phyloP scores from a whole-genome alignment of 305 asterid species.

The Salvia sclarea region DNA sequence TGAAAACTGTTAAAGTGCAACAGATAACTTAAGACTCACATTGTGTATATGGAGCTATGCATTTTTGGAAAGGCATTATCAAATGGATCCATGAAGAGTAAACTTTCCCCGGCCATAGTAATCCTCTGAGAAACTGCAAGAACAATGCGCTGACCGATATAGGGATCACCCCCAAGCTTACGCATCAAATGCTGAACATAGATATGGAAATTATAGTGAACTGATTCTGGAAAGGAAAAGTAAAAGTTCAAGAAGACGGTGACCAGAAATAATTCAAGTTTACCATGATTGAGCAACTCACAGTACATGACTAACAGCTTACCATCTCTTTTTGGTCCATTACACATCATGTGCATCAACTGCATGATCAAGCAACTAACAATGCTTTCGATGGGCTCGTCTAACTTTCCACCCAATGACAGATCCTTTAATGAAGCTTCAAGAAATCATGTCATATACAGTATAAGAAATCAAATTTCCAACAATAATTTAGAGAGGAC shows the following conservation, averaged over 20 bases:
- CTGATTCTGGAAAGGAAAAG: conserved; percentile 46
- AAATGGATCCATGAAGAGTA: conserved; percentile 90
- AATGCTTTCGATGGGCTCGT: conserved; percentile 61
- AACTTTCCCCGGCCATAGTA: conserved; percentile 73
- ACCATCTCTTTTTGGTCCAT: conserved; percentile 61
- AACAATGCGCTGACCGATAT: conserved; percentile 75
- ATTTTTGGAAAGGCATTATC: conserved; percentile 66
- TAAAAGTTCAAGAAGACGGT: conserved; percentile 6
- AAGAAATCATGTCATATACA: conserved; percentile 28
- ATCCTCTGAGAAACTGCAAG: conserved; percentile 82
- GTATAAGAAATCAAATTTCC: conserved; percentile 7
- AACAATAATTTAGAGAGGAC: conserved; percentile 22
- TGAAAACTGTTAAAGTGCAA: conserved; percentile 1
- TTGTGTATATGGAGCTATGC: conserved; percentile 69
- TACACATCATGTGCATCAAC: conserved; percentile 71
- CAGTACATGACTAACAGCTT: conserved; percentile 29
- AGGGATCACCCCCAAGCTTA: conserved; percentile 78
- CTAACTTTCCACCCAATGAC: conserved; percentile 43
- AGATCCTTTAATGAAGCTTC: conserved; percentile 67
- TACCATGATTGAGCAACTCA: neutral
- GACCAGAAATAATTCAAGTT: neutral
- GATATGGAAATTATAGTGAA: conserved; percentile 45
- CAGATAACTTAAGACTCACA: conserved; percentile 58
- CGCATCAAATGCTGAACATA: conserved; percentile 86
- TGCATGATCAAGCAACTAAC: conserved; percentile 67